Percentiles rank a stretch among this genome's conserved stretches.
Conservation (phyloP, 2,329 filamentous ascomycete species). For the Aspergillus eucalypticola region DNA sequence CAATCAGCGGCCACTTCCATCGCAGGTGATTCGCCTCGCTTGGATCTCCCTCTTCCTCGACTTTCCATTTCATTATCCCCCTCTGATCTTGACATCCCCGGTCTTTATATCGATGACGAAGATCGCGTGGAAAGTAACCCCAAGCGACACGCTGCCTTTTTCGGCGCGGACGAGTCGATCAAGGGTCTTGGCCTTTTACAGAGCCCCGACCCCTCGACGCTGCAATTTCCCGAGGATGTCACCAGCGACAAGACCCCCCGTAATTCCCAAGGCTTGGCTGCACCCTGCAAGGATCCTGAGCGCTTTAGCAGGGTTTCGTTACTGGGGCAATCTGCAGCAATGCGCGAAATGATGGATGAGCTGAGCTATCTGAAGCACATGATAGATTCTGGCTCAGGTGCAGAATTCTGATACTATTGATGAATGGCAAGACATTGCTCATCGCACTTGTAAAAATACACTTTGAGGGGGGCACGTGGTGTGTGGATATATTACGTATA, state of each 20-base stretch:
- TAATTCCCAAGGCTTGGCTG: slow-evolving; percentile 2
- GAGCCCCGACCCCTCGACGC: slow-evolving; percentile 27
- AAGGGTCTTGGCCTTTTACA: slow-evolving; percentile 28
- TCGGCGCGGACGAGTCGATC: slow-evolving; percentile 33
- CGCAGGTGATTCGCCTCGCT: slow-evolving; percentile 27
- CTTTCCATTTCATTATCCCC: slow-evolving; percentile 30
- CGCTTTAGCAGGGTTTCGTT: slow-evolving; percentile 24
- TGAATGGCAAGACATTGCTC: neutral
- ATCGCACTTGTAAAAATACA: neutral
- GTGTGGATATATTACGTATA: neutral
- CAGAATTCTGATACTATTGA: slow-evolving; percentile 16
- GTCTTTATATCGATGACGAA: slow-evolving; percentile 35
- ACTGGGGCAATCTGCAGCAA: slow-evolving; percentile 36
- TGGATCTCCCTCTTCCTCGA: slow-evolving; percentile 27
- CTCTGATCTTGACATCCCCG: slow-evolving; percentile 31
- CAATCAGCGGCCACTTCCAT: slow-evolving; percentile 33
- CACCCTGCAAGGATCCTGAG: slow-evolving; percentile 4
- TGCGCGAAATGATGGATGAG: slow-evolving; percentile 54
- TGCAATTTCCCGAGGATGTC: slow-evolving; percentile 23
- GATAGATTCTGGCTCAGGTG: slow-evolving; percentile 39
- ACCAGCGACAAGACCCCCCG: slow-evolving; percentile 2
- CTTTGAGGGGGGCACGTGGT: neutral
- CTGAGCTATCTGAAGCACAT: slow-evolving; percentile 53
- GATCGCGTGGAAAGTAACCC: slow-evolving; percentile 37
- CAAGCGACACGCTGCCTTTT: slow-evolving; percentile 41